These are phyloP conservation scores for Alternaria metachromatica DNA, from an alignment of 2,329 filamentous ascomycete species.

Conservation along the genomic window DNA sequence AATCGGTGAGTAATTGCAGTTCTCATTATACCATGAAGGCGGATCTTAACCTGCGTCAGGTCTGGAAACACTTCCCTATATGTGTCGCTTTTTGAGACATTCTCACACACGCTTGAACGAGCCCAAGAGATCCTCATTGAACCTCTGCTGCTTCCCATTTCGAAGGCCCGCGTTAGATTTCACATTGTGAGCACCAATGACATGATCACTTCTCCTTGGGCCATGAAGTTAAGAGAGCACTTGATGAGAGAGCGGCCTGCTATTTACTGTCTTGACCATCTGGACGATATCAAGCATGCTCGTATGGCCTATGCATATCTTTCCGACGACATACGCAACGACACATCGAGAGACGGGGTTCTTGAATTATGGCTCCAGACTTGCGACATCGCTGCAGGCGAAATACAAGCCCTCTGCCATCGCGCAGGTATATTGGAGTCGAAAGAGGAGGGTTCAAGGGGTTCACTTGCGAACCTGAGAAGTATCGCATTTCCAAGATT, in stretches of 20 bases:
- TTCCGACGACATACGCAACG: not conserved
- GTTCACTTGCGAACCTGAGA: too few species aligned
- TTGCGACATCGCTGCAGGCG: not conserved
- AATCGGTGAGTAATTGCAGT: not conserved
- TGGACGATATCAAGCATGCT: not conserved
- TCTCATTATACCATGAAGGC: not conserved
- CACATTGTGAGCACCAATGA: not conserved
- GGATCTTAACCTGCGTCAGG: not conserved
- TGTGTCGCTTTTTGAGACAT: not conserved
- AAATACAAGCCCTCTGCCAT: not conserved
- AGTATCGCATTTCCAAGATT: too few species aligned
- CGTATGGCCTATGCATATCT: not conserved
- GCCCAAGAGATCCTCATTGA: conserved; percentile 3
- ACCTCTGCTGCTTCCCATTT: not conserved
- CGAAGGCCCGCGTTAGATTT: not conserved
- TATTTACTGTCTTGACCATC: not conserved
- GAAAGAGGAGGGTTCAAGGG: not conserved
- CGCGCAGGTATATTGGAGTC: not conserved
- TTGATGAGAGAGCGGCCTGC: not conserved
- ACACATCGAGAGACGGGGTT: not conserved
- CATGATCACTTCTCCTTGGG: not conserved
- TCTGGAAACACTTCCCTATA: not conserved
- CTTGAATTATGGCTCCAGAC: not conserved
- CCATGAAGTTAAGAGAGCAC: not conserved
- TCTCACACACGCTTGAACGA: not conserved